A percentile compares a stretch with the other conserved stretches of the same genome.
These are phyloP conservation scores for Lentinula boryana DNA, from an alignment of 768 basidiomycete genomes.

Conservation along the genomic window DNA sequence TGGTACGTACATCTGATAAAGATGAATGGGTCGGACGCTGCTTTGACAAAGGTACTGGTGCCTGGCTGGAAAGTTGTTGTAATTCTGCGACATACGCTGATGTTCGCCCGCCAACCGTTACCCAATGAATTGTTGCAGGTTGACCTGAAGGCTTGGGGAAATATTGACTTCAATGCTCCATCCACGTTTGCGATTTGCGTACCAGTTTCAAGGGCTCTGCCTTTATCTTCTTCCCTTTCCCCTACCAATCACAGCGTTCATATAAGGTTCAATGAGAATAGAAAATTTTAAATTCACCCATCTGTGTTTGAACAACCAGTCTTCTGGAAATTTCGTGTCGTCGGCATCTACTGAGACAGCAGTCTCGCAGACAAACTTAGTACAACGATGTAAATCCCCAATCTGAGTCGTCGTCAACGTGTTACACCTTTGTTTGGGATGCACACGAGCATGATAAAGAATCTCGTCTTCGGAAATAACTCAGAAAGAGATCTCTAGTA, in stretches of 20 bases:
- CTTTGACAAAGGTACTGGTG: conserved; percentile 3
- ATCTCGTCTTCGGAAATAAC: conserved; percentile 49
- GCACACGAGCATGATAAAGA: conserved; percentile 65
- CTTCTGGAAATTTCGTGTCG: conserved; percentile 54
- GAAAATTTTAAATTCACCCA: conserved; percentile 38
- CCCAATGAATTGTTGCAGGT: conserved; percentile 68
- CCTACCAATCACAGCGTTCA: conserved; percentile 24
- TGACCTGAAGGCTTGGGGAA: conserved; percentile 55
- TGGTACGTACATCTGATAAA: conserved; percentile 10
- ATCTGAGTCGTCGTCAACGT: conserved; percentile 45
- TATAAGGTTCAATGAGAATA: background rate
- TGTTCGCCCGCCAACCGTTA: conserved; percentile 73
- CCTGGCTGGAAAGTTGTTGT: conserved; percentile 30
- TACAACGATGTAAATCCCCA: conserved; percentile 44
- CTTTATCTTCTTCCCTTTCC: conserved; percentile 51
- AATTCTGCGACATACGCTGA: conserved; percentile 67
- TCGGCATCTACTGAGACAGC: conserved; percentile 72
- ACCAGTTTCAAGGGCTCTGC: conserved; percentile 41
- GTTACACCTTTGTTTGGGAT: conserved; percentile 65
- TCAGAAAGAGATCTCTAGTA: no score
- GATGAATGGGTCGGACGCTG: conserved; percentile 3
- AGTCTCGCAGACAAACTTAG: conserved; percentile 45
- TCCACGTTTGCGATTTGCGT: conserved; percentile 6
- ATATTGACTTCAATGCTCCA: conserved; percentile 2
- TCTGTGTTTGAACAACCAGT: conserved; percentile 66